Evolutionary conservation across 163 green algal species (phyloP).

Genomic region (Volvox carteri): DNA sequence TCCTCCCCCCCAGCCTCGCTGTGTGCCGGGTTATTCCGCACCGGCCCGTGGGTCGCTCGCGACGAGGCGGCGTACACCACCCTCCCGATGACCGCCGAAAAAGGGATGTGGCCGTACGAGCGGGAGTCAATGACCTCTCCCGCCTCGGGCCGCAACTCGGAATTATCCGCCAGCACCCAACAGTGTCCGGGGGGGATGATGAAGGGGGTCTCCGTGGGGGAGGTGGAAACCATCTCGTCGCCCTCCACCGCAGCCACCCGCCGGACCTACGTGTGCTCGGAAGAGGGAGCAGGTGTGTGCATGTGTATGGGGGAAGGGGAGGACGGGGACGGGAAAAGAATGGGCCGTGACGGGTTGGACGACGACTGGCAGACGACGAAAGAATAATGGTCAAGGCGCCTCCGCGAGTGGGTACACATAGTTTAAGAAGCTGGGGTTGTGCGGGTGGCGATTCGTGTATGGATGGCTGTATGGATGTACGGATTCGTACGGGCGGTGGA

Average conservation of each 20-base stretch:
- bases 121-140: conserved; percentile 81
- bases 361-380: neutral
- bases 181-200: conserved; percentile 74
- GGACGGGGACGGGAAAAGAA: neutral
- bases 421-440: neutral
- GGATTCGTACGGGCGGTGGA: too few relatives aligned
- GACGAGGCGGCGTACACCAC: conserved; percentile 78
- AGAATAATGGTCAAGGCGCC: neutral
- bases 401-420: neutral
- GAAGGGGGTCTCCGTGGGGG: conserved; percentile 16
- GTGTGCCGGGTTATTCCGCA: conserved; percentile 83
- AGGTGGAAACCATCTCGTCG: conserved; percentile 76
- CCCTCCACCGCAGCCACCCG: conserved; percentile 85
- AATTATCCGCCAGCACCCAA: conserved; percentile 92
- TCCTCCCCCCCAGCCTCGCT: conserved; percentile 65
- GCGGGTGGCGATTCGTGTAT: too few relatives aligned
- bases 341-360: neutral
- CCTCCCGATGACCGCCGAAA: conserved; percentile 79
- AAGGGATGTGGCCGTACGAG: conserved; percentile 86
- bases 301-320: neutral
- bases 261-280: conserved; percentile 73
- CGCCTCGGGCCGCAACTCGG: conserved; percentile 68
- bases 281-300: neutral
- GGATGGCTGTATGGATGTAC: too few relatives aligned
- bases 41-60: conserved; percentile 69